Evolutionary conservation across 1,284 basidiomycete species (phyloP).

Genomic region (Inonotus hispidus): DNA sequence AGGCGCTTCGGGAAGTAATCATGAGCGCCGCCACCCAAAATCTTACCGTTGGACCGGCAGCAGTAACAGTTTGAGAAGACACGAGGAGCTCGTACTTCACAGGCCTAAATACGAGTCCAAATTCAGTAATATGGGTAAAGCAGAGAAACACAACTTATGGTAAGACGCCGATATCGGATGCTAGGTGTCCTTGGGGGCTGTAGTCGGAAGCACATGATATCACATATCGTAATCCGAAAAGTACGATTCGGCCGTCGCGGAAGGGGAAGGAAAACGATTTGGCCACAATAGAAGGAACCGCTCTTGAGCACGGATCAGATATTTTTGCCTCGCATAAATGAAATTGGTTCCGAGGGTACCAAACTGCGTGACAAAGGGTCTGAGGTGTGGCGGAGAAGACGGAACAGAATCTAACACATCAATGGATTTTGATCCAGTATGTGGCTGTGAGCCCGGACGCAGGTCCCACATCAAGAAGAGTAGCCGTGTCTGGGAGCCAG

Average conservation of each 20-base stretch:
- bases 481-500: not conserved
- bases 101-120: too few relatives aligned
- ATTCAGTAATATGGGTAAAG: too few relatives aligned
- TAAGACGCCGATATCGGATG: too few relatives aligned
- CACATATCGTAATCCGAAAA: too few relatives aligned
- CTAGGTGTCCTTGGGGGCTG: too few relatives aligned
- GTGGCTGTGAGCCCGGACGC: not conserved
- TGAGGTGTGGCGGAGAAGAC: slow-evolving; percentile 1
- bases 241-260: not conserved
- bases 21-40: not conserved
- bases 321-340: not conserved
- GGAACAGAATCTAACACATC: not conserved
- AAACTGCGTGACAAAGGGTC: too few relatives aligned
- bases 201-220: too few relatives aligned
- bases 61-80: not conserved
- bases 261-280: too few relatives aligned
- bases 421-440: not conserved
- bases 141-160: too few relatives aligned
- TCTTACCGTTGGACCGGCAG: not conserved
- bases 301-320: not conserved
- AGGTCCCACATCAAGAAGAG: not conserved
- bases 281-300: not conserved
- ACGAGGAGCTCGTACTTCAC: not conserved
- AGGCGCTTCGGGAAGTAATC: not conserved
- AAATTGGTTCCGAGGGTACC: too few relatives aligned